Evolutionary conservation across 345 rosid genomes (phyloP).

Genomic region (Lepidium sativum): DNA sequence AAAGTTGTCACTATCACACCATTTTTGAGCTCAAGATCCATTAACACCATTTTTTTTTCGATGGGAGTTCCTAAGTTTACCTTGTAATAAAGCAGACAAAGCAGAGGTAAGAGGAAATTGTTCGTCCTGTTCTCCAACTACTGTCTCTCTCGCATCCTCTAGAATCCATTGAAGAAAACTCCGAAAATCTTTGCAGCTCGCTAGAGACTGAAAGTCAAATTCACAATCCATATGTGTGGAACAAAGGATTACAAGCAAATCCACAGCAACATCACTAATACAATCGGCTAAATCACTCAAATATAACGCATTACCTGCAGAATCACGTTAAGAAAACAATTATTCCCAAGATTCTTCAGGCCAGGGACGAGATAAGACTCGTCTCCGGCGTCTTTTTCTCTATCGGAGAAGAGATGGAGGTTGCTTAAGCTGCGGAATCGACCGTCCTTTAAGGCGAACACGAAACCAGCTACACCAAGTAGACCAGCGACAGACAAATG

Average conservation of each 20-base stretch:
- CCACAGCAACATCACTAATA: not conserved
- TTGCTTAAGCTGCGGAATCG: slow-evolving; percentile 26
- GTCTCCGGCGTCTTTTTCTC: slow-evolving; percentile 11
- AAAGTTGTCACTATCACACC: not conserved
- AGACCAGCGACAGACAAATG: slow-evolving; percentile 41
- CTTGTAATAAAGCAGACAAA: slow-evolving; percentile 52
- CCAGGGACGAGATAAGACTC: slow-evolving; percentile 54
- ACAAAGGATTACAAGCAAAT: not conserved
- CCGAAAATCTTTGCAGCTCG: slow-evolving; percentile 59
- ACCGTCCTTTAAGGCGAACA: slow-evolving; percentile 38
- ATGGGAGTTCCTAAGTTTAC: not conserved
- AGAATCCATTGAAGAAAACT: slow-evolving; percentile 48
- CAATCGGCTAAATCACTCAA: not conserved
- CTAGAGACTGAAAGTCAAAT: slow-evolving; percentile 50
- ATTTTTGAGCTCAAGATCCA: not conserved
- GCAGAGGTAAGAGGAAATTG: slow-evolving; percentile 54
- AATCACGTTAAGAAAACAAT: slow-evolving; percentile 77
- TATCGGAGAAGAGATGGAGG: slow-evolving; percentile 24
- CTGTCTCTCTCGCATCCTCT: slow-evolving; percentile 36
- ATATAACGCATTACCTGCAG: slow-evolving; percentile 46
- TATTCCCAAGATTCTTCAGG: slow-evolving; percentile 69
- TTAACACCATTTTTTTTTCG: too few relatives aligned
- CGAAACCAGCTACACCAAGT: slow-evolving; percentile 48
- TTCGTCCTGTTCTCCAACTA: slow-evolving; percentile 30
- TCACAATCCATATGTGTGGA: not conserved